Evolutionary conservation across 257 asterid genomes (phyloP).

Genomic region (Echium plantagineum): DNA sequence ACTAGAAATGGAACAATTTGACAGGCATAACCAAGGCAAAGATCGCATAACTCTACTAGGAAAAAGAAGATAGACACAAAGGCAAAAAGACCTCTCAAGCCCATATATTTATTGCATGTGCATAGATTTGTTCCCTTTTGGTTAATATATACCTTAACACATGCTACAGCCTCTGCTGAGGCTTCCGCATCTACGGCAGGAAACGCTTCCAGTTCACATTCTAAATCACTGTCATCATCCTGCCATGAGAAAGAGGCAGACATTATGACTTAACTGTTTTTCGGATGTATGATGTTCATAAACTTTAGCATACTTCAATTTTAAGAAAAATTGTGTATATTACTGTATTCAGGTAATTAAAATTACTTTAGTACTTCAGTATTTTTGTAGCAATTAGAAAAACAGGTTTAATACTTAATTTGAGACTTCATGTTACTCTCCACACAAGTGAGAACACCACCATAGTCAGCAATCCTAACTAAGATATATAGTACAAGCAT

Average conservation of each 20-base stretch:
- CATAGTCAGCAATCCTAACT: background rate
- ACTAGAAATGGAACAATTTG: background rate
- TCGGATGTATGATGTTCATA: background rate
- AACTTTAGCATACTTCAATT: background rate
- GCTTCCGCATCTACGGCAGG: slow-evolving; percentile 64
- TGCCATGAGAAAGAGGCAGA: slow-evolving; percentile 19
- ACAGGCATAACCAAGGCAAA: background rate
- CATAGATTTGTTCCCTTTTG: background rate
- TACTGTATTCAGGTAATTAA: background rate
- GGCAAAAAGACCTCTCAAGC: background rate
- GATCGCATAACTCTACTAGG: background rate
- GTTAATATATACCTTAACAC: slow-evolving; percentile 43
- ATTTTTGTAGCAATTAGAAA: background rate
- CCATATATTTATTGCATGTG: background rate
- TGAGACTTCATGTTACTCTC: background rate
- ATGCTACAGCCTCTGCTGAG: slow-evolving; percentile 68
- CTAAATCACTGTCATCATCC: slow-evolving; percentile 89
- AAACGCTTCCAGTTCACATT: slow-evolving; percentile 55
- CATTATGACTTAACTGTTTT: background rate
- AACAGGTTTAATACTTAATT: background rate
- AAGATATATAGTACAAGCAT: background rate
- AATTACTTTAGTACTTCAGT: too few species aligned
- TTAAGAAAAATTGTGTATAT: background rate
- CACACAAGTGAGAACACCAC: background rate
- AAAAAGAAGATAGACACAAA: background rate